Evolutionary conservation across 2,329 filamentous ascomycete genomes (phyloP).

Genomic region (Didymella pinodella): DNA sequence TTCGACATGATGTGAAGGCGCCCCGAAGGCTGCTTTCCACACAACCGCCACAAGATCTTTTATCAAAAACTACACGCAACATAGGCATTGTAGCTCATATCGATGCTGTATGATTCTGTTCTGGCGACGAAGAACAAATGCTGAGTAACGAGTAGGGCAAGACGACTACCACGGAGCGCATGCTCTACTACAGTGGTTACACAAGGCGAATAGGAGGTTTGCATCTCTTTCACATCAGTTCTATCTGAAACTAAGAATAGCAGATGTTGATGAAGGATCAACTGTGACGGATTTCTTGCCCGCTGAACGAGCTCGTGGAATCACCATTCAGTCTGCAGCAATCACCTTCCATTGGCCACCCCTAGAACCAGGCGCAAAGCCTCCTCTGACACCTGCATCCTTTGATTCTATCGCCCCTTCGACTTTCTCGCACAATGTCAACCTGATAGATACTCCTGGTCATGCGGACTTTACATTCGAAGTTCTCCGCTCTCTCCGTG

Average conservation of each 20-base stretch:
- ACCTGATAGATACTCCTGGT: slow-evolving; percentile 86
- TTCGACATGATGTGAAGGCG: slow-evolving; percentile 42
- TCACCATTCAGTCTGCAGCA: slow-evolving; percentile 96
- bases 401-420: slow-evolving; percentile 55
- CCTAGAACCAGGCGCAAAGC: slow-evolving; percentile 50
- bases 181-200: slow-evolving; percentile 95
- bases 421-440: slow-evolving; percentile 61
- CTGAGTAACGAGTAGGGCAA: slow-evolving; percentile 68
- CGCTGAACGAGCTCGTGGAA: slow-evolving; percentile 87
- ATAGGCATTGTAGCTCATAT: slow-evolving; percentile 99
- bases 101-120: slow-evolving; percentile 71
- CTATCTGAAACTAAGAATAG: neutral
- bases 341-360: slow-evolving; percentile 95
- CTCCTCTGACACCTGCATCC: slow-evolving; percentile 36
- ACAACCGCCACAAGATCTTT: slow-evolving; percentile 33
- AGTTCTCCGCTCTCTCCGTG: slow-evolving; percentile 86
- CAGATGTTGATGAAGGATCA: slow-evolving; percentile 91
- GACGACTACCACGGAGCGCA: slow-evolving; percentile 97
- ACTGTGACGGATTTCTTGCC: slow-evolving; percentile 97
- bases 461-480: slow-evolving; percentile 99
- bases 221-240: slow-evolving; percentile 7
- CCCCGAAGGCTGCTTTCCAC: slow-evolving; percentile 44
- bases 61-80: slow-evolving; percentile 81
- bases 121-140: neutral
- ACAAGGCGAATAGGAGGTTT: slow-evolving; percentile 81